Percentiles rank a stretch among this genome's conserved stretches.
Conservation (phyloP, 768 basidiomycete species). For the Auriscalpium microsporum region DNA sequence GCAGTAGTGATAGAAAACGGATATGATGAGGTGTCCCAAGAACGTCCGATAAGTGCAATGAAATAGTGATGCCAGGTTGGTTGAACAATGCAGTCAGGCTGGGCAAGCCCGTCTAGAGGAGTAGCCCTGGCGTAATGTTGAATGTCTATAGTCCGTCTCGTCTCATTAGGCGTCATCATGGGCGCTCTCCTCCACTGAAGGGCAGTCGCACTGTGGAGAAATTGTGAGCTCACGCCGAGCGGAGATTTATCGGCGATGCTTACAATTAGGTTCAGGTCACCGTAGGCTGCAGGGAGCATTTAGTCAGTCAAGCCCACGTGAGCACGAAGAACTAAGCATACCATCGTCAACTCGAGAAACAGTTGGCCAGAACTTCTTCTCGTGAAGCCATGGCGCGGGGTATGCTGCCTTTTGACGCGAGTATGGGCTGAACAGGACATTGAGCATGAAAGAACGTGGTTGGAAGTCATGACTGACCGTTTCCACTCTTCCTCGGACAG, state of each 20-base stretch:
- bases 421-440: slow-evolving; percentile 54
- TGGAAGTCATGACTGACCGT: slow-evolving; percentile 37
- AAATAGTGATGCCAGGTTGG: slow-evolving; percentile 40
- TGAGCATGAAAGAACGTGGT: slow-evolving; percentile 4
- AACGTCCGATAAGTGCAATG: slow-evolving; percentile 9
- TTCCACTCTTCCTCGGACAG: slow-evolving; percentile 81
- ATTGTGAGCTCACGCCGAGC: slow-evolving; percentile 6
- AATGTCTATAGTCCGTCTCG: slow-evolving; percentile 10
- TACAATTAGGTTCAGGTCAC: slow-evolving; percentile 84
- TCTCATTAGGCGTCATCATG: slow-evolving; percentile 21
- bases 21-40: too few species aligned
- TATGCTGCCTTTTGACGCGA: slow-evolving; percentile 86
- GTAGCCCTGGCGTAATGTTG: slow-evolving; percentile 21
- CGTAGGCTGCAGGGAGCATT: slow-evolving; percentile 55
- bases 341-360: slow-evolving; percentile 91
- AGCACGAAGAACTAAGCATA: slow-evolving; percentile 27
- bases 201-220: slow-evolving; percentile 65
- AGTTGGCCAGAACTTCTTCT: slow-evolving; percentile 96
- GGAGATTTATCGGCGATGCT: slow-evolving; percentile 26
- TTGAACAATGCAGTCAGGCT: slow-evolving; percentile 43
- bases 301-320: slow-evolving; percentile 4
- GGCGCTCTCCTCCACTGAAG: slow-evolving; percentile 73
- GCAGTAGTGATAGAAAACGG: too few species aligned
- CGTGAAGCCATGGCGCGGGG: slow-evolving; percentile 71
- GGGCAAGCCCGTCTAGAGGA: slow-evolving; percentile 38